Evolutionary conservation across 805 yeast species (phyloP).

Genomic region (Saccharomycodes ludwigii): DNA sequence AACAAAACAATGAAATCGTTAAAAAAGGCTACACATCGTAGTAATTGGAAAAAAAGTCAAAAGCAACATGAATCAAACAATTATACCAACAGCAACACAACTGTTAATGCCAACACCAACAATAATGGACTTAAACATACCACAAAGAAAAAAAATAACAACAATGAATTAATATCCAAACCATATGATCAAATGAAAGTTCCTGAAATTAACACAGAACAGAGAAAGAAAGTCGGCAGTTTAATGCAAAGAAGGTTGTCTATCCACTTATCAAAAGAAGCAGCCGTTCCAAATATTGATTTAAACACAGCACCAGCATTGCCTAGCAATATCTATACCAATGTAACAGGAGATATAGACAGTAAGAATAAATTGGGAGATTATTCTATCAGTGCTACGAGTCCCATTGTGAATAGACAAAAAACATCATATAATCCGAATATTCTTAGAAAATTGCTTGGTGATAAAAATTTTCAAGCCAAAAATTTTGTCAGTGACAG

Average conservation of each 20-base stretch:
- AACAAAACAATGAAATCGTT: too few relatives aligned
- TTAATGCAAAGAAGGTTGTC: slow-evolving; percentile 35
- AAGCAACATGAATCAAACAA: not conserved
- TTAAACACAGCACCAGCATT: slow-evolving; percentile 16
- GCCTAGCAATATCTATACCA: slow-evolving; percentile 15
- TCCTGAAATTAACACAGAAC: slow-evolving; percentile 21
- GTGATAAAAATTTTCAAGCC: slow-evolving; percentile 35
- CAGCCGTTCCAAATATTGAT: slow-evolving; percentile 4
- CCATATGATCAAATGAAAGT: slow-evolving; percentile 14
- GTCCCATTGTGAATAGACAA: not conserved
- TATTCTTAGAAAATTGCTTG: slow-evolving; percentile 22
- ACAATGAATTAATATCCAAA: slow-evolving; percentile 9
- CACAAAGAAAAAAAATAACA: slow-evolving; percentile 5
- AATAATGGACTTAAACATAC: not conserved
- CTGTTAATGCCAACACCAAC: too few relatives aligned
- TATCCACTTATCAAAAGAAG: slow-evolving; percentile 21
- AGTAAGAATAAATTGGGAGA: not conserved
- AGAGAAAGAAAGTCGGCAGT: slow-evolving; percentile 27
- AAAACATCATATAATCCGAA: slow-evolving; percentile 9
- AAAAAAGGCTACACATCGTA: too few relatives aligned
- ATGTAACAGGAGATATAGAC: slow-evolving; percentile 9
- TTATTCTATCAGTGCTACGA: too few relatives aligned
- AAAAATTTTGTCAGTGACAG: slow-evolving; percentile 34
- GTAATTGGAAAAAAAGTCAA: not conserved
- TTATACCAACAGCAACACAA: too few relatives aligned